Conservation (phyloP, 805 yeast species). For the Priceomyces haplophilus region DNA sequence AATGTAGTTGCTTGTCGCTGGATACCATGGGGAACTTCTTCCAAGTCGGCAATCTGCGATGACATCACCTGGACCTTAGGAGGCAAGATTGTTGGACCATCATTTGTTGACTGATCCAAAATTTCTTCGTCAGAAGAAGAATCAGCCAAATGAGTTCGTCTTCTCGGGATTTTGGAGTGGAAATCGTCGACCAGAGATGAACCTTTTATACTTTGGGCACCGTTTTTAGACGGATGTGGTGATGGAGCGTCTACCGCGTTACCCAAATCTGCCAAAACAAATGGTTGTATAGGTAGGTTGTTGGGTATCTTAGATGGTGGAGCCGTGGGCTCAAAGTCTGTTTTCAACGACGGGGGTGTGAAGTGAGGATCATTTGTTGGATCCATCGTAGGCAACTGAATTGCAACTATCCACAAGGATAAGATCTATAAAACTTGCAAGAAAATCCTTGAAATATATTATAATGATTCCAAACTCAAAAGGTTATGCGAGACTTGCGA, state of each 20-base stretch:
- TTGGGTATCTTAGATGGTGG: constrained; percentile 69
- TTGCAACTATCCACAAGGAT: not conserved
- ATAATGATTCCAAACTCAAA: not conserved
- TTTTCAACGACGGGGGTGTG: constrained; percentile 74
- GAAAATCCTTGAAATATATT: too few species aligned
- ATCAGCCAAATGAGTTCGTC: constrained; percentile 51
- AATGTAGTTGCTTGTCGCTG: constrained; percentile 78
- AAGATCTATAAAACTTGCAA: not conserved
- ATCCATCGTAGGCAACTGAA: constrained; percentile 56
- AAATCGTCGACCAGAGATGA: constrained; percentile 15
- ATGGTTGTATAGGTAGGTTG: constrained; percentile 73
- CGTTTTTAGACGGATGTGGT: constrained; percentile 41
- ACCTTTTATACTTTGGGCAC: constrained; percentile 8
- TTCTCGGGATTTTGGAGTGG: constrained; percentile 49
- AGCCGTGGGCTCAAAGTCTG: constrained; percentile 59
- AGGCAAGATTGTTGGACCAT: constrained; percentile 25
- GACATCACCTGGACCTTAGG: constrained; percentile 47
- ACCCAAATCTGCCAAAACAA: constrained; percentile 72
- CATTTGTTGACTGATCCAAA: not conserved
- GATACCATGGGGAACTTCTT: constrained; percentile 95
- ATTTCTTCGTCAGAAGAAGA: constrained; percentile 43
- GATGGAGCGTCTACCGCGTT: constrained; percentile 73
- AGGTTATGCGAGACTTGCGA: not conserved
- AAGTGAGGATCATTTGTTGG: constrained; percentile 91
- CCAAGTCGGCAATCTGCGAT: constrained; percentile 83